A percentile compares a stretch with the other conserved stretches of the same genome.
phyloP scores from a whole-genome alignment of 2,329 filamentous ascomycete genomes.

The Phialemonium atrogriseum region DNA sequence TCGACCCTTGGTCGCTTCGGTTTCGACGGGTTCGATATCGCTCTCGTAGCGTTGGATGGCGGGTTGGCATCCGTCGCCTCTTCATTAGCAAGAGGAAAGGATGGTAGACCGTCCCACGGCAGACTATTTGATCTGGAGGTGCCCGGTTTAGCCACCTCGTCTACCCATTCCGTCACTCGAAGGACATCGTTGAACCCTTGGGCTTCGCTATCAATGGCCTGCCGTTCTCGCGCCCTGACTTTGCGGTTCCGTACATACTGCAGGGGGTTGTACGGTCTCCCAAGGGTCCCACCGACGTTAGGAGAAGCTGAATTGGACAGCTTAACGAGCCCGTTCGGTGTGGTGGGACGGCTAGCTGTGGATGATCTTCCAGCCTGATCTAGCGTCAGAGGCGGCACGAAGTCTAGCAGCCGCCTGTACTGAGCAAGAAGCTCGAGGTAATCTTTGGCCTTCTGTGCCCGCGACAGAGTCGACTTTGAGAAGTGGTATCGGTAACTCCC shows the following conservation, averaged over 20 bases:
- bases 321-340: conserved; percentile 25
- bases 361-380: conserved; percentile 24
- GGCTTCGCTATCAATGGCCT: conserved; percentile 61
- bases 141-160: conserved; percentile 49
- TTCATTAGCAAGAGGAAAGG: conserved; percentile 38
- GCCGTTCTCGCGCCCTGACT: conserved; percentile 70
- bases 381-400: conserved; percentile 64
- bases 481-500: conserved; percentile 54
- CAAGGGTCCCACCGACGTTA: conserved; percentile 33
- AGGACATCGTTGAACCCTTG: conserved; percentile 71
- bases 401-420: conserved; percentile 71
- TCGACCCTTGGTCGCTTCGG: conserved; percentile 68
- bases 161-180: conserved; percentile 68
- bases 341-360: conserved; percentile 31
- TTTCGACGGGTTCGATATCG: conserved; percentile 41
- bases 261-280: conserved; percentile 79
- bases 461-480: conserved; percentile 69
- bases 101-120: no score
- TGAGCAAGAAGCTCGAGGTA: conserved; percentile 81
- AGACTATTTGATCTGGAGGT: no score
- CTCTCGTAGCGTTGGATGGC: conserved; percentile 31
- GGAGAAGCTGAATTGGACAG: conserved; percentile 15
- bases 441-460: conserved; percentile 76
- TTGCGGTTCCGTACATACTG: conserved; percentile 90
- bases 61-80: conserved; percentile 32